phyloP scores from a whole-genome alignment of 2,329 filamentous ascomycete species.

The Stachybotrys chartarum region DNA sequence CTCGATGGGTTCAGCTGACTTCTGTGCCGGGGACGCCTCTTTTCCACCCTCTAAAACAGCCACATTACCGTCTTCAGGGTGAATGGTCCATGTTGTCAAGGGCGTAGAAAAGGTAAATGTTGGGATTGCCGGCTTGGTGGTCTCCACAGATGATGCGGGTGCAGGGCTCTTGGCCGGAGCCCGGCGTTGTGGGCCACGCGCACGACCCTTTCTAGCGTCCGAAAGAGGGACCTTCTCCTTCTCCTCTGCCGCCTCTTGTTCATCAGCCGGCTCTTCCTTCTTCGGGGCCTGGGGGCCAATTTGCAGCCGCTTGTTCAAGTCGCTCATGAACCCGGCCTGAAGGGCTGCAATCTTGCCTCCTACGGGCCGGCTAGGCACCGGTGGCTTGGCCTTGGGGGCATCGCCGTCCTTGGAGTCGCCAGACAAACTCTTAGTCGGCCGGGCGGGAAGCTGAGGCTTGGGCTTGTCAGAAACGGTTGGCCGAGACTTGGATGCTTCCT shows the following conservation, averaged over 20 bases:
- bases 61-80: conserved; percentile 40
- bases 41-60: conserved; percentile 11
- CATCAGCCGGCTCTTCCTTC: conserved; percentile 57
- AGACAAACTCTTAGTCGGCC: conserved; percentile 47
- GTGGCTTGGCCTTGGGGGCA: conserved; percentile 68
- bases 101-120: conserved; percentile 39
- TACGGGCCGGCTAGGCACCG: conserved; percentile 65
- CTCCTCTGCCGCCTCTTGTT: conserved; percentile 47
- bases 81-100: conserved; percentile 44
- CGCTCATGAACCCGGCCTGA: conserved; percentile 86
- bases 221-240: conserved; percentile 72
- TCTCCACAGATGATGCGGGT: conserved; percentile 23
- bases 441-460: conserved; percentile 54
- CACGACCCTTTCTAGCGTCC: conserved; percentile 86
- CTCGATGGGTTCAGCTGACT: neutral
- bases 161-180: conserved; percentile 49
- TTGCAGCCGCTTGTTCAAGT: conserved; percentile 83
- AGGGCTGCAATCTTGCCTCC: conserved; percentile 86
- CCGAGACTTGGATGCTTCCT: conserved; percentile 27
- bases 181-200: conserved; percentile 77
- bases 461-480: conserved; percentile 43
- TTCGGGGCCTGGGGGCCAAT: conserved; percentile 77
- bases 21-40: conserved; percentile 2
- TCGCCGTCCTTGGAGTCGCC: conserved; percentile 33
- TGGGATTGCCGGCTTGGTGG: conserved; percentile 18